Percentiles rank a stretch among this genome's conserved stretches.
phyloP scores from a whole-genome alignment of 495 filamentous ascomycete genomes.

The Antarctomyces pellizariae region DNA sequence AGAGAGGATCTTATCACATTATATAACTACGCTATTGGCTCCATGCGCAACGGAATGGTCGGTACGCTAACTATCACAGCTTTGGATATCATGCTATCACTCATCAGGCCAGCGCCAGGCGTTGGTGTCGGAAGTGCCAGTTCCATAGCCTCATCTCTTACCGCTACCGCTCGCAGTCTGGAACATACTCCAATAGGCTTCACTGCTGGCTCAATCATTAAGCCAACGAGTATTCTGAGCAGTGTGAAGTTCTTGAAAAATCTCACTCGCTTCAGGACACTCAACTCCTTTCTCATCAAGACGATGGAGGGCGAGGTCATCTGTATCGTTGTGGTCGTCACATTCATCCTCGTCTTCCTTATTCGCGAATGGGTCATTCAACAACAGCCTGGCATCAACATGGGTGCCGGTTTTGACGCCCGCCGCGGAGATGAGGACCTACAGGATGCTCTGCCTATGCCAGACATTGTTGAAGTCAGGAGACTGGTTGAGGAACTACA shows the following conservation, averaged over 20 bases:
- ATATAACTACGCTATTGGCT: constrained; percentile 7
- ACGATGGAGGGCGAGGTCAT: constrained; percentile 84
- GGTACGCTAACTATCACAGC: constrained; percentile 18
- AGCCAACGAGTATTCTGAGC: constrained; percentile 33
- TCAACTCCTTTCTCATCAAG: constrained; percentile 66
- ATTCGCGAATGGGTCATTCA: constrained; percentile 97
- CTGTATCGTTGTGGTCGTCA: constrained; percentile 68
- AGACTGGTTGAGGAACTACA: too few relatives aligned
- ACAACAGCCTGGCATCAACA: constrained; percentile 64
- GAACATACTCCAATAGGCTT: constrained; percentile 2
- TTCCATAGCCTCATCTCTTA: too few relatives aligned
- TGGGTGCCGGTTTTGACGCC: constrained; percentile 28
- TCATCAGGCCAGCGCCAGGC: constrained; percentile 7
- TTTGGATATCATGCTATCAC: constrained; percentile 22
- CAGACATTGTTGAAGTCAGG: too few relatives aligned
- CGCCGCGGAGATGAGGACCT: constrained; percentile 7
- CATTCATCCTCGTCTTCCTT: constrained; percentile 84
- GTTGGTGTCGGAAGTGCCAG: constrained; percentile 8
- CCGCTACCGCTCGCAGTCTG: constrained; percentile 1
- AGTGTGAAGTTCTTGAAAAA: constrained; percentile 46
- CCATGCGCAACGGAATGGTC: constrained; percentile 4
- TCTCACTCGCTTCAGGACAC: constrained; percentile 42
- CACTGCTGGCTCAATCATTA: neutral
- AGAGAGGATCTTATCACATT: too few relatives aligned
- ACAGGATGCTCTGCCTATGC: constrained; percentile 2